Base-by-base conservation (phyloP, 2,329 filamentous ascomycete species). In the Fusarium floridanum region DNA sequence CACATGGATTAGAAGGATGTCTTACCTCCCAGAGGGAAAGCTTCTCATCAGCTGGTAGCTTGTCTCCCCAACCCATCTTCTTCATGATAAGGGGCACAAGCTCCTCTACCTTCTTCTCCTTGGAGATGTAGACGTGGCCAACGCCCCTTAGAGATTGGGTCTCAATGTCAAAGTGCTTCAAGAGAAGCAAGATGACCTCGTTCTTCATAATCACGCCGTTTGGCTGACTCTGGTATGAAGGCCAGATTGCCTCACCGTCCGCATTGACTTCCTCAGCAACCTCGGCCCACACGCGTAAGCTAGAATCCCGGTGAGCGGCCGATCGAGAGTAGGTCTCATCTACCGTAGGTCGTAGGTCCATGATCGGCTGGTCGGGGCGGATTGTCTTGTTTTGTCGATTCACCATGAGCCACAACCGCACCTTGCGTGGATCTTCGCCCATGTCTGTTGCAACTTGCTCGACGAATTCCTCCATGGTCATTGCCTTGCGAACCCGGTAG, bases 341-440 rank as follows among this genome's bases (percentile, higher is more conserved):
- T 16, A 97, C 86, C 0, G 92, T 95, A 81, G 94, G 93, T 6
- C 92, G 88, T 2, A 91, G 85, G 79, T 97, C 95, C 81, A 90
- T 90, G 59, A 99, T 91, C 0, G 95, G 94, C 68, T 94, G 92
- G 80, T 99, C 97, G 0, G 97, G 97, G 20, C 97, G 91, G 41
- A 95, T 93, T 0, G 97, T 99, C 83, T 98, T 98, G 82, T 99
- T 99, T 82, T 99, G 97, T 12, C 97, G 93, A 81, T 98, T 98
- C 1, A 99, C 97, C 95, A 99, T 98, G 64, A 95, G 91, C 97
- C 97, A 99, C 20, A 98, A 89, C 24, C 97, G 91, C 27, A 98
- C 84, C 71, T 90, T 89, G 66, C 91, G 91, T 1, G 92, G 87
- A 53, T 95, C 91, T 60, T 93, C 83, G 0, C 86, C 88, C 60